Evolutionary conservation across 108 stramenopile species (phyloP).

Genomic region (Chaetoceros tenuissimus): DNA sequence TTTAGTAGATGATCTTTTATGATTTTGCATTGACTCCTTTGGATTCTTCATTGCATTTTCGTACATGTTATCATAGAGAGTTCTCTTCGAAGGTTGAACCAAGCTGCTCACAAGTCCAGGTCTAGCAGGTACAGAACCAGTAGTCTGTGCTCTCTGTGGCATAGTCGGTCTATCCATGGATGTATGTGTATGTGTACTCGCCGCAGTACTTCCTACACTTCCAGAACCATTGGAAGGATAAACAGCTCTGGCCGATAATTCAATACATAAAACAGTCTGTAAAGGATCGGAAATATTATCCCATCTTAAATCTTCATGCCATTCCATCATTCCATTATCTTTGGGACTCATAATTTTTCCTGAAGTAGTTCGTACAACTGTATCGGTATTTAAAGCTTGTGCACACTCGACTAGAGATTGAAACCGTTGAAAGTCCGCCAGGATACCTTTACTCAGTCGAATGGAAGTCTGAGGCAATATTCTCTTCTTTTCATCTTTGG

Average conservation of each 20-base stretch:
- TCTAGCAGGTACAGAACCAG: too few species aligned
- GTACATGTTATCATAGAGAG: too few species aligned
- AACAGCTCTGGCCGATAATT: constrained; percentile 43
- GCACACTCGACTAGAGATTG: not conserved
- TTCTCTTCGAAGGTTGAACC: too few species aligned
- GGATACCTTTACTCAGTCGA: not conserved
- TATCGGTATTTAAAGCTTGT: not conserved
- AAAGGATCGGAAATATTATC: constrained; percentile 34
- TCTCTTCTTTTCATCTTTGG: not conserved
- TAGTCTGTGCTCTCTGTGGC: too few species aligned
- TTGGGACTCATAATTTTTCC: constrained; percentile 31
- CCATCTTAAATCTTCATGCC: constrained; percentile 79
- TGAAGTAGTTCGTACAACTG: constrained; percentile 23
- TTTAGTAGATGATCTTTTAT: too few species aligned
- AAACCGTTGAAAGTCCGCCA: not conserved
- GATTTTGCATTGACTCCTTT: too few species aligned
- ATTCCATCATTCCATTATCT: constrained; percentile 54
- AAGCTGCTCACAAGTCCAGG: too few species aligned
- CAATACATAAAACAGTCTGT: constrained; percentile 34
- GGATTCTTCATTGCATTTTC: too few species aligned
- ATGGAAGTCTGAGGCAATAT: not conserved
- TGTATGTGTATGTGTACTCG: too few species aligned
- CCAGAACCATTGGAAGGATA: too few species aligned
- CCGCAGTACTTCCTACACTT: too few species aligned
- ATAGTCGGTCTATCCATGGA: too few species aligned